A percentile compares a stretch with the other conserved stretches of the same genome.
Evolutionary conservation across 352 stramenopile genomes (phyloP).

Genomic region (Blastocystis sp.): DNA sequence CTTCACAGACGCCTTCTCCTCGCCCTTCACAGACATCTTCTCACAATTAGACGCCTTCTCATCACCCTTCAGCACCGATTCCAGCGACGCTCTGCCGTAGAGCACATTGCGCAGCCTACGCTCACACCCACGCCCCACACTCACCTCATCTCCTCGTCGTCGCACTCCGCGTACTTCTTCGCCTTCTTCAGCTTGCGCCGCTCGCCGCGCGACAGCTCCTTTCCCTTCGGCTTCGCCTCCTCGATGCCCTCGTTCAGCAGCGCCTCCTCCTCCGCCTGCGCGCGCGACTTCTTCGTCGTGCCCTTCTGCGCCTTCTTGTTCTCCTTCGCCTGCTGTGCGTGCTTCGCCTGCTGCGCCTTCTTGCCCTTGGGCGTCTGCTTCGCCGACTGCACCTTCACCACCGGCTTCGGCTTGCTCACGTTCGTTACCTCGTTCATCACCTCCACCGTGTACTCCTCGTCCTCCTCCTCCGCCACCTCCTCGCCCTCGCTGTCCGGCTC

Average conservation of each 20-base stretch:
- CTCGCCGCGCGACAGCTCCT: constrained; percentile 77
- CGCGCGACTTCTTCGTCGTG: constrained; percentile 68
- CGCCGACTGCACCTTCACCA: constrained; percentile 51
- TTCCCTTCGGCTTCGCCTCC: constrained; percentile 41
- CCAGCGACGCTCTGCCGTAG: constrained; percentile 28
- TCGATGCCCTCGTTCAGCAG: not conserved
- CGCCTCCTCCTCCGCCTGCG: constrained; percentile 42
- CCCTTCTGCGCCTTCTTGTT: constrained; percentile 47
- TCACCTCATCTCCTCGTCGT: constrained; percentile 36
- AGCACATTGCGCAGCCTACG: constrained; percentile 39
- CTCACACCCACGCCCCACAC: not conserved
- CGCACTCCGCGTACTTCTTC: constrained; percentile 59
- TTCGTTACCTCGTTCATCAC: constrained; percentile 47
- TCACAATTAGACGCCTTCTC: constrained; percentile 59
- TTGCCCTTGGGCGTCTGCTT: constrained; percentile 14
- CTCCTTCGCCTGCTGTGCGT: not conserved
- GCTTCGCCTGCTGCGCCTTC: not conserved
- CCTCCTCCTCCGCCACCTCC: constrained; percentile 42
- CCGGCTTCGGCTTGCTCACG: constrained; percentile 37
- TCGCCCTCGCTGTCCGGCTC: not conserved
- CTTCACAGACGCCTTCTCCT: constrained; percentile 1
- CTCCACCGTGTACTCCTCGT: constrained; percentile 53
- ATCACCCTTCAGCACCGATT: constrained; percentile 52
- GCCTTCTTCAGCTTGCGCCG: constrained; percentile 80
- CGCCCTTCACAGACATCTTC: constrained; percentile 55